Conservation (phyloP, 176 grass and related monocot species). For the Oryza nivara region DNA sequence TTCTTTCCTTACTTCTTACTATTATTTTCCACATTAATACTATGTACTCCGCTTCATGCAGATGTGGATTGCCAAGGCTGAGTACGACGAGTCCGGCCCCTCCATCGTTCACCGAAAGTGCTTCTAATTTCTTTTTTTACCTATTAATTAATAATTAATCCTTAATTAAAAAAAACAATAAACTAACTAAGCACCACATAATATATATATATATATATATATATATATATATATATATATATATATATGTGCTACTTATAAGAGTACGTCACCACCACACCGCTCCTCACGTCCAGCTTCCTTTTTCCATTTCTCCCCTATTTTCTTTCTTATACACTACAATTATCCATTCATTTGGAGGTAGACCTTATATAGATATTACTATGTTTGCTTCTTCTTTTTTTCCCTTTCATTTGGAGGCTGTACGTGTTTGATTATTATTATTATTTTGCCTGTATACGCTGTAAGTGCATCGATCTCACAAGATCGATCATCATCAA, state of each 20-base stretch:
- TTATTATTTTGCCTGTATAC: neutral
- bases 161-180: too few species aligned
- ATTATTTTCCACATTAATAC: too few species aligned
- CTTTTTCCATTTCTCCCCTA: neutral
- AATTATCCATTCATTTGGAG: neutral
- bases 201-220: too few species aligned
- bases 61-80: slow-evolving; percentile 78
- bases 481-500: neutral
- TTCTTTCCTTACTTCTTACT: neutral
- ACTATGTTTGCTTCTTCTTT: neutral
- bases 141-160: too few species aligned
- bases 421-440: neutral
- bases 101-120: slow-evolving; percentile 69
- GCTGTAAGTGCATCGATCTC: neutral
- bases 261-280: neutral
- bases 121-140: slow-evolving; percentile 40
- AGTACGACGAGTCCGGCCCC: slow-evolving; percentile 64
- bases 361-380: neutral
- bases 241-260: neutral
- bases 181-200: too few species aligned
- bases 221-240: too few species aligned
- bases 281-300: neutral
- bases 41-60: neutral
- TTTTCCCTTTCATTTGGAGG: neutral
- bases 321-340: neutral